These are phyloP conservation scores for Emergomyces orientalis DNA, from an alignment of 2,329 filamentous ascomycete genomes.

Conservation along the genomic window DNA sequence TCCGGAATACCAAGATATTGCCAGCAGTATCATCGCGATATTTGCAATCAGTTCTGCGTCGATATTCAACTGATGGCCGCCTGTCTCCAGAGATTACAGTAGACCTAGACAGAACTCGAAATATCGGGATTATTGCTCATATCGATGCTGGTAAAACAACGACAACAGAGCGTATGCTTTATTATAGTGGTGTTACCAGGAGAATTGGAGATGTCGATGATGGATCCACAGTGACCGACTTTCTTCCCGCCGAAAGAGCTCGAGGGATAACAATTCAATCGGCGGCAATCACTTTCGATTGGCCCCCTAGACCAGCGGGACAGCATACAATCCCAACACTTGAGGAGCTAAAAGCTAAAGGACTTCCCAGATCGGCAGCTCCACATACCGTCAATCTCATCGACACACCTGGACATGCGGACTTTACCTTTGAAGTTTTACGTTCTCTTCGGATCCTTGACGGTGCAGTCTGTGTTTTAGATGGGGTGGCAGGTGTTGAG, in stretches of 20 bases:
- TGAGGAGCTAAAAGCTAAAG: conserved; percentile 24
- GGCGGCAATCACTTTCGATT: conserved; percentile 88
- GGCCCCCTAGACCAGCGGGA: conserved; percentile 52
- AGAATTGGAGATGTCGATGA: conserved; percentile 92
- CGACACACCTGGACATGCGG: conserved; percentile 91
- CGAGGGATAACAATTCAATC: conserved; percentile 97
- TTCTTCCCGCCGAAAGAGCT: conserved; percentile 82
- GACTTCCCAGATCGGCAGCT: conserved; percentile 42
- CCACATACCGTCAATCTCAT: conserved; percentile 79
- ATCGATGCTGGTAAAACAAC: conserved; percentile 99
- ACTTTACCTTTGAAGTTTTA: conserved; percentile 94
- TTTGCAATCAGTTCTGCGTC: conserved; percentile 9
- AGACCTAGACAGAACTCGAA: conserved; percentile 59
- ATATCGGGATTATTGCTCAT: conserved; percentile 97
- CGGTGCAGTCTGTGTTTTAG: conserved; percentile 84
- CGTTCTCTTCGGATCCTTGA: conserved; percentile 81
- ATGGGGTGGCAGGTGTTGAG: conserved; percentile 88
- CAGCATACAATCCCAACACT: conserved; percentile 15
- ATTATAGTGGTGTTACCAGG: conserved; percentile 82
- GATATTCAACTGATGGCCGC: conserved; percentile 23
- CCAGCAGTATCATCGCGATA: not conserved
- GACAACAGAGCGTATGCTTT: conserved; percentile 97
- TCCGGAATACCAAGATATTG: not conserved
- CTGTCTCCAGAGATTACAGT: conserved; percentile 16
- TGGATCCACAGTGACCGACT: conserved; percentile 94